These are phyloP conservation scores for Hericium rajendrae DNA, from an alignment of 768 basidiomycete species.

Conservation along the genomic window DNA sequence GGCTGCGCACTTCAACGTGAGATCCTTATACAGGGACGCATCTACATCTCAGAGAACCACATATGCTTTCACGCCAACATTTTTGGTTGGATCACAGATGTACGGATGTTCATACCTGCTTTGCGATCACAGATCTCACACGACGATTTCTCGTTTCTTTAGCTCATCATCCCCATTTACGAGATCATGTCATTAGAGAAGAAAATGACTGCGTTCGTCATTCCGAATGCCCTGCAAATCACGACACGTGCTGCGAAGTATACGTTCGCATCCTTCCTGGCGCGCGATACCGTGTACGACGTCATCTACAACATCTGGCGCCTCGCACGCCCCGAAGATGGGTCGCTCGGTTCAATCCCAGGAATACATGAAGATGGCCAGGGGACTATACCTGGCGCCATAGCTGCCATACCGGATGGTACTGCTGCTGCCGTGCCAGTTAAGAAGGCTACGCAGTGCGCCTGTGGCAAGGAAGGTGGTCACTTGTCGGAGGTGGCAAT, in stretches of 20 bases:
- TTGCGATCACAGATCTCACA: neutral
- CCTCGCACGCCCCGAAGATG: slow-evolving; percentile 66
- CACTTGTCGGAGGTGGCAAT: slow-evolving; percentile 71
- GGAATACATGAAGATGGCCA: slow-evolving; percentile 5
- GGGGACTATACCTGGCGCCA: neutral
- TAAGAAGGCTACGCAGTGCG: slow-evolving; percentile 60
- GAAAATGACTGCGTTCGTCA: slow-evolving; percentile 96
- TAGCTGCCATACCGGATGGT: neutral
- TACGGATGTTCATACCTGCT: slow-evolving; percentile 31
- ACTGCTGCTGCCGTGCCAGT: slow-evolving; percentile 5
- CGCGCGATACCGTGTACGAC: slow-evolving; percentile 92
- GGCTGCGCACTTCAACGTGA: slow-evolving; percentile 95
- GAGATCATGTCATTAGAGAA: slow-evolving; percentile 86
- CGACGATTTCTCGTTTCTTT: neutral
- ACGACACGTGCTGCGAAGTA: slow-evolving; percentile 79
- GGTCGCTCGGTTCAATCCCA: slow-evolving; percentile 1
- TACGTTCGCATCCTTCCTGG: slow-evolving; percentile 93
- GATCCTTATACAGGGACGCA: slow-evolving; percentile 89
- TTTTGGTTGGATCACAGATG: slow-evolving; percentile 97
- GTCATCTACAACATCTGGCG: slow-evolving; percentile 96
- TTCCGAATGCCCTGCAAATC: slow-evolving; percentile 92
- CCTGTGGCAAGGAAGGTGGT: slow-evolving; percentile 57
- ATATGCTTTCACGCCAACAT: slow-evolving; percentile 99
- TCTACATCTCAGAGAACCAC: slow-evolving; percentile 98
- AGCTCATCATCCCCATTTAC: slow-evolving; percentile 78